Conservation (phyloP, 331 rosid species). For the Quercus tomentella region DNA sequence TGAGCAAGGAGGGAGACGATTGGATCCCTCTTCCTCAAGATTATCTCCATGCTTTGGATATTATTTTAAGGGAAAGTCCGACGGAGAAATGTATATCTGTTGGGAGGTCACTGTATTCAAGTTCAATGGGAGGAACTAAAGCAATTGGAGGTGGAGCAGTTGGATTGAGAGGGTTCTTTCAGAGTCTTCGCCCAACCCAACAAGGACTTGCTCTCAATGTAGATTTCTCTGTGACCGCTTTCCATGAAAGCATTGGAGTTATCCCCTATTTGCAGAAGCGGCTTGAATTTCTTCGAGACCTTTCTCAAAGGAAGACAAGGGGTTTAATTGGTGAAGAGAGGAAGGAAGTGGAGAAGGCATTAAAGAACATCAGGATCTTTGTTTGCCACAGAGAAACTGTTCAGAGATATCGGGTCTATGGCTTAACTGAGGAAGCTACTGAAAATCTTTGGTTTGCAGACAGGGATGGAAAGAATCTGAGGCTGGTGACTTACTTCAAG, state of each 20-base stretch:
- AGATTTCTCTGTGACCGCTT: constrained; percentile 92
- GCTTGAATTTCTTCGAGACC: constrained; percentile 74
- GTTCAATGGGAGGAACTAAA: constrained; percentile 76
- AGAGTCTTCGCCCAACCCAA: constrained; percentile 94
- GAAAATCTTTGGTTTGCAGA: constrained; percentile 91
- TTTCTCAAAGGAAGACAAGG: constrained; percentile 66
- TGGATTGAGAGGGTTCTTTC: constrained; percentile 97
- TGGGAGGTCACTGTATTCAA: constrained; percentile 85
- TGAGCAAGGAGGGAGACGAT: constrained; percentile 74
- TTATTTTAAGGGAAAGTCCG: constrained; percentile 80
- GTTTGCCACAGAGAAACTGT: constrained; percentile 97
- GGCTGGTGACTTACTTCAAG: constrained; percentile 78
- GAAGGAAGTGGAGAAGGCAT: constrained; percentile 81
- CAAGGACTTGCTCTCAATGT: constrained; percentile 95
- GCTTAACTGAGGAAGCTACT: constrained; percentile 84
- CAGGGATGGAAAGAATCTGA: constrained; percentile 78
- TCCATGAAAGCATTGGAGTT: constrained; percentile 94
- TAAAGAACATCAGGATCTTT: constrained; percentile 85
- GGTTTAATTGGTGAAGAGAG: constrained; percentile 57
- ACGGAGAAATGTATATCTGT: constrained; percentile 76
- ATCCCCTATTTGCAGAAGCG: constrained; percentile 88
- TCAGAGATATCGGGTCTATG: constrained; percentile 84
- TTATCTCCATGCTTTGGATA: constrained; percentile 96
- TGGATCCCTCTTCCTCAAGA: constrained; percentile 97
- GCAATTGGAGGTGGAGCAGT: constrained; percentile 95